Base-by-base conservation (phyloP, 208 protist species). In the Angomonas deanei region DNA sequence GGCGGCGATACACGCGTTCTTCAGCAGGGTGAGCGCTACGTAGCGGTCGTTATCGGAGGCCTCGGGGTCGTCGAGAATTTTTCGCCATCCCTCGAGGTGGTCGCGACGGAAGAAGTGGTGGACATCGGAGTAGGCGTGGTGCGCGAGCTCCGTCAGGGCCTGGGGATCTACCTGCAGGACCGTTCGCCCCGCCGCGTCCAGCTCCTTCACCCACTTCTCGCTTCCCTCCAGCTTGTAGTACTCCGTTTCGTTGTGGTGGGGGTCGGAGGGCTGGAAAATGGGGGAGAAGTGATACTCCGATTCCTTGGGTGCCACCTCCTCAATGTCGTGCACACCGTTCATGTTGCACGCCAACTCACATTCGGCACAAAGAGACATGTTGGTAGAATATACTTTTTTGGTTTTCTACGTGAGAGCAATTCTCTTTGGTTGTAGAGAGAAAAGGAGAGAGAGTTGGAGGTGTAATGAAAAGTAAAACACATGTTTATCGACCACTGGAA, bases 31-130 rank as follows among this genome's bases (percentile, higher is more conserved):
- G 26, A 88, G 75, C 1, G 96, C 97, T 24, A 99, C 97, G 78
- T 98, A 99, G 53, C 84, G 74, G 68, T 99, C 97, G 82, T 99
- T 99, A 59, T 92, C 68, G 3, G 87, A 94, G 11, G 97, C 90
- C 79, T 98, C 96, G 3, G 88, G 83, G 68, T 99, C 97, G 11
- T 98, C 81, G 39, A 99, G 89, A 66, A 98, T 97, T 61, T 91
- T 92, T 36, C 75, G 58, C 76, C 98, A 93, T 27, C 97, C 94
- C 56, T 95, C 71, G 21, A 99, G 88, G 75, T 99, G 97, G 59
- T 93, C 88, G 32, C 91, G 88, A 46, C 97, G 88, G 55, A 99
- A 93, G 50, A 98, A 91, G 84, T 98, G 93, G 49, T 94, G 86
- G 47, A 99, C 93, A 62, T 98, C 95, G 26, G 77, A 81, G 72